Percentiles rank a stretch among this genome's conserved stretches.
phyloP scores from a whole-genome alignment of 2,329 filamentous ascomycete species.

The Fusarium ambrosium region DNA sequence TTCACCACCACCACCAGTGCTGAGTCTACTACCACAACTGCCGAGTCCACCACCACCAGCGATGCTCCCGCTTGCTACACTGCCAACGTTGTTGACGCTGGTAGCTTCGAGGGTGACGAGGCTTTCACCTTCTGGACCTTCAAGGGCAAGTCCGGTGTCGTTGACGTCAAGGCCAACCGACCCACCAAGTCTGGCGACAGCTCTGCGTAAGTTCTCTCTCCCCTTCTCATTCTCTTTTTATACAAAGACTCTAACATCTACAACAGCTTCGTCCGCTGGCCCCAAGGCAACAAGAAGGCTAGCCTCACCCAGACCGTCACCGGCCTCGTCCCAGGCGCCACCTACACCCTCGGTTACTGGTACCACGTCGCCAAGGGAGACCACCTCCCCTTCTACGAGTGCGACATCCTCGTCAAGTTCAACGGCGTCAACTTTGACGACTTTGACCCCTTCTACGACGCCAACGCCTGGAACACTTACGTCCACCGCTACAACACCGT shows the following conservation, averaged over 20 bases:
- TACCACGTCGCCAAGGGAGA: constrained; percentile 4
- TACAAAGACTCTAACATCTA: neutral
- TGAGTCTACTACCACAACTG: neutral
- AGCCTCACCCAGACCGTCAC: constrained; percentile 10
- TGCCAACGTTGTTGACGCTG: neutral
- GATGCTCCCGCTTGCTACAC: neutral
- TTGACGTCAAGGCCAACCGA: neutral
- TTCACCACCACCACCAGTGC: neutral
- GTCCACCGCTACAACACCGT: constrained; percentile 8
- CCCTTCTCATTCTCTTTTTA: neutral
- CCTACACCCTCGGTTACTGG: constrained; percentile 15
- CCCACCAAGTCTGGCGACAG: neutral
- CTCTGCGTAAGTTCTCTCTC: constrained; percentile 1
- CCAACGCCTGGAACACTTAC: constrained; percentile 3
- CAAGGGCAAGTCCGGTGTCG: neutral
- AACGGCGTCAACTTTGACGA: constrained; percentile 9
- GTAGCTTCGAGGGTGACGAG: constrained; percentile 8
- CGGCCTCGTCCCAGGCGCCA: neutral
- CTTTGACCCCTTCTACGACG: constrained; percentile 26
- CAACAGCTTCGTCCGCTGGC: constrained; percentile 13
- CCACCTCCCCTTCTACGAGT: constrained; percentile 5
- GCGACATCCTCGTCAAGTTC: constrained; percentile 21
- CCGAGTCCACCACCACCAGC: neutral
- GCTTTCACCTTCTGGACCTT: neutral
- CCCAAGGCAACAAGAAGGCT: neutral